phyloP scores from a whole-genome alignment of 257 asterid genomes.

The Prunella vulgaris region DNA sequence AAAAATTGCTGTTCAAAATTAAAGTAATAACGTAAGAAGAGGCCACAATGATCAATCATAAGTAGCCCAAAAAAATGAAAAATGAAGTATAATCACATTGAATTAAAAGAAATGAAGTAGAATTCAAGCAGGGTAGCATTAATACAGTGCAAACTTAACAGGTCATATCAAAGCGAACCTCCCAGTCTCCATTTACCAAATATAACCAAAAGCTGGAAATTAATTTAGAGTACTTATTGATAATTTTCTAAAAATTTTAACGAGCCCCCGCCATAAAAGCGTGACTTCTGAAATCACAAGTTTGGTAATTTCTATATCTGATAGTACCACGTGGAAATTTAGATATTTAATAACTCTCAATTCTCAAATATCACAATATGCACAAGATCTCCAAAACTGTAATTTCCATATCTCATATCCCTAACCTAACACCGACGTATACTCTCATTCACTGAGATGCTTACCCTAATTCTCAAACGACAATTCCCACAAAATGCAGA shows the following conservation, averaged over 20 bases:
- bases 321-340: neutral
- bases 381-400: neutral
- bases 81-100: too few relatives aligned
- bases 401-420: conserved; percentile 1
- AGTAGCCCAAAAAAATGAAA: too few relatives aligned
- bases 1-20: too few relatives aligned
- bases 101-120: too few relatives aligned
- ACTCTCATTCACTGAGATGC: neutral
- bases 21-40: too few relatives aligned
- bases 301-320: neutral
- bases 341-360: neutral
- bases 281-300: neutral
- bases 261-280: neutral
- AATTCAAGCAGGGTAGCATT: too few relatives aligned
- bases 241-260: too few relatives aligned
- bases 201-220: neutral
- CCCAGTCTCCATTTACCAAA: neutral
- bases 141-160: neutral
- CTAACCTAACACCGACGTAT: neutral
- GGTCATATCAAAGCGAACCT: neutral
- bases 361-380: neutral
- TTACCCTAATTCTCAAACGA: too few relatives aligned
- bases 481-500: neutral
- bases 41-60: too few relatives aligned
- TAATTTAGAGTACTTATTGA: neutral